Evolutionary conservation across 2,329 filamentous ascomycete species (phyloP).

Genomic region (Blastomyces percursus): DNA sequence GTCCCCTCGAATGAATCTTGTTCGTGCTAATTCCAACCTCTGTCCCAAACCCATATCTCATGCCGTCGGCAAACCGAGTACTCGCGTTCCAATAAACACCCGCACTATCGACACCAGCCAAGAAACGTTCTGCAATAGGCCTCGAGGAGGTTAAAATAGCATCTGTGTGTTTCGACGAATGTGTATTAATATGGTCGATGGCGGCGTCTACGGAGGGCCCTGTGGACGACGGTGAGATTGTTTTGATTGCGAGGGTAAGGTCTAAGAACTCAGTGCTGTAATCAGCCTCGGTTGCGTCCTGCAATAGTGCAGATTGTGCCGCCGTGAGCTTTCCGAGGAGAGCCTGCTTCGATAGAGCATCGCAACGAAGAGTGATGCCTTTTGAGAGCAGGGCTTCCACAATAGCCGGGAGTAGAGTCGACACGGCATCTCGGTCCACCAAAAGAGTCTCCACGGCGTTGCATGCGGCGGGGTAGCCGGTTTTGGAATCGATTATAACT

Average conservation of each 20-base stretch:
- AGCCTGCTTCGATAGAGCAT: constrained; percentile 54
- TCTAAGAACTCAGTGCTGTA: constrained; percentile 85
- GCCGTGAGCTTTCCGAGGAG: constrained; percentile 42
- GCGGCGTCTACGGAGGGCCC: constrained; percentile 51
- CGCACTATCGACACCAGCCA: constrained; percentile 73
- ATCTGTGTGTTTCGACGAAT: constrained; percentile 92
- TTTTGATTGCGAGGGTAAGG: constrained; percentile 72
- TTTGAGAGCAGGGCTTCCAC: constrained; percentile 63
- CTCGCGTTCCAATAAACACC: constrained; percentile 97
- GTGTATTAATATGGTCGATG: constrained; percentile 77
- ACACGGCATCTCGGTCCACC: constrained; percentile 61
- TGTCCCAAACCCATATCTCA: constrained; percentile 94
- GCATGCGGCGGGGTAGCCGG: constrained; percentile 88
- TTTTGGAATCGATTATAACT: constrained; percentile 84
- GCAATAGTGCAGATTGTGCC: constrained; percentile 41
- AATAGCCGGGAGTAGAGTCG: constrained; percentile 56
- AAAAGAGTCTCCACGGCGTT: constrained; percentile 90
- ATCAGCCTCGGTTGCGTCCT: constrained; percentile 58
- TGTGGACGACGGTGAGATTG: constrained; percentile 41
- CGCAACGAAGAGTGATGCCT: constrained; percentile 75
- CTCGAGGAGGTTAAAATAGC: constrained; percentile 65
- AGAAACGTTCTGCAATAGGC: constrained; percentile 65
- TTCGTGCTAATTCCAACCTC: constrained; percentile 98
- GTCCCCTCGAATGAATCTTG: constrained; percentile 91
- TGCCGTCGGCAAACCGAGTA: constrained; percentile 88